Evolutionary conservation across 768 basidiomycete species (phyloP).

Genomic region (Thelephora aurantiotincta): DNA sequence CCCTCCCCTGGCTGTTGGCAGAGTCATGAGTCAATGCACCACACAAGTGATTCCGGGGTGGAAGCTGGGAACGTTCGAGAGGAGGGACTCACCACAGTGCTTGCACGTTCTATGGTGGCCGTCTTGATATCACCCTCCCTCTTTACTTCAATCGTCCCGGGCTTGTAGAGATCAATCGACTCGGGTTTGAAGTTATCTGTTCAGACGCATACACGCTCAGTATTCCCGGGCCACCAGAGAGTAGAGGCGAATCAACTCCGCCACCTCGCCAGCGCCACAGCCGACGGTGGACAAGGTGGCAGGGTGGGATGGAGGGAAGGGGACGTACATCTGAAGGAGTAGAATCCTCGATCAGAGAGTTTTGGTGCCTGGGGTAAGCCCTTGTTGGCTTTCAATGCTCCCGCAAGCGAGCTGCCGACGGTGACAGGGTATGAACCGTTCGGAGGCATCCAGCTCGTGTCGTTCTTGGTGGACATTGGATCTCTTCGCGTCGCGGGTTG

Average conservation of each 20-base stretch:
- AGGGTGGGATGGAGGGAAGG: constrained; percentile 1
- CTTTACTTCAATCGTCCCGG: constrained; percentile 52
- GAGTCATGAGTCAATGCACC: constrained; percentile 2
- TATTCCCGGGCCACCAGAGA: not conserved
- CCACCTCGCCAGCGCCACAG: not conserved
- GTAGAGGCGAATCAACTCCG: not conserved
- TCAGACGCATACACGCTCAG: not conserved
- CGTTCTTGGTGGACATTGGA: constrained; percentile 27
- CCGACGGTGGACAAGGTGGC: not conserved
- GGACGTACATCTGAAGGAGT: constrained; percentile 58
- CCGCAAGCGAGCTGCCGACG: constrained; percentile 48
- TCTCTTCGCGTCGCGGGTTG: constrained; percentile 6
- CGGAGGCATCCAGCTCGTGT: constrained; percentile 40
- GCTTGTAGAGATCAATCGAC: constrained; percentile 49
- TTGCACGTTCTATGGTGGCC: constrained; percentile 52
- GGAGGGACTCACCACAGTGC: constrained; percentile 36
- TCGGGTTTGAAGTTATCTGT: constrained; percentile 68
- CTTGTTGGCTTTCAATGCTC: constrained; percentile 56
- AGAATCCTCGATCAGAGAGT: constrained; percentile 56
- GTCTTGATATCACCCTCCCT: constrained; percentile 35
- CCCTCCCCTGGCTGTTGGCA: constrained; percentile 31
- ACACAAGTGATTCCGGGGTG: not conserved
- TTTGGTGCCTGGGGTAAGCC: constrained; percentile 26
- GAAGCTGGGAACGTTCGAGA: not conserved
- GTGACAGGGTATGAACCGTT: constrained; percentile 43